Percentiles rank a stretch among this genome's conserved stretches.
These are phyloP conservation scores for Panus rudis DNA, from an alignment of 768 basidiomycete genomes.

Conservation along the genomic window DNA sequence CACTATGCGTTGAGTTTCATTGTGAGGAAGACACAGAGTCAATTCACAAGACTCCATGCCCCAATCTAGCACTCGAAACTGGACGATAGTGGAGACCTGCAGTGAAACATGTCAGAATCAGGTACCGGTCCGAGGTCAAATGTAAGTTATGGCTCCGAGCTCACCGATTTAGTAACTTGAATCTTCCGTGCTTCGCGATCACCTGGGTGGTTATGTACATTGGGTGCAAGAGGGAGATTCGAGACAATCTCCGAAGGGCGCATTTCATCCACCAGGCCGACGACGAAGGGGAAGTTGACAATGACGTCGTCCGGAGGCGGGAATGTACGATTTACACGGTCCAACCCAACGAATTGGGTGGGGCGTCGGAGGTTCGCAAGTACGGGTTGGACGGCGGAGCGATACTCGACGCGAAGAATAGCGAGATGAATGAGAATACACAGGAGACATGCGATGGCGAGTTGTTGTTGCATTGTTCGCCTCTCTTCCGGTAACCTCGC, in stretches of 20 bases:
- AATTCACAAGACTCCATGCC: conserved; percentile 6
- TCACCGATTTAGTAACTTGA: neutral
- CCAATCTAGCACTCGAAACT: conserved; percentile 5
- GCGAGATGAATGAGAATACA: neutral
- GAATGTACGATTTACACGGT: neutral
- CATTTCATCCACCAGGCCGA: neutral
- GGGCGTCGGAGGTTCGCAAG: neutral
- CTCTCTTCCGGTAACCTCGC: neutral
- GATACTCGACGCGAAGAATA: neutral
- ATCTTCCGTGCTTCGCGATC: neutral
- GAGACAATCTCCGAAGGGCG: neutral
- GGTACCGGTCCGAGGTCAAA: too few relatives aligned
- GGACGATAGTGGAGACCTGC: conserved; percentile 1
- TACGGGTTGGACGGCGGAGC: neutral
- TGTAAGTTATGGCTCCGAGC: too few relatives aligned
- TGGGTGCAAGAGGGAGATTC: too few relatives aligned
- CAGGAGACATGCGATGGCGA: neutral
- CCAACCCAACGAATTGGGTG: conserved; percentile 2
- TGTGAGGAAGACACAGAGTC: neutral
- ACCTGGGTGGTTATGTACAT: neutral
- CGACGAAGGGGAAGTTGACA: neutral
- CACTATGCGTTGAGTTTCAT: neutral
- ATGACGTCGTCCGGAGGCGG: neutral
- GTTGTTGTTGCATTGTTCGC: neutral
- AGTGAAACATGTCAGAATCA: neutral